These are phyloP conservation scores for Lactifluus volemus DNA, from an alignment of 768 basidiomycete genomes.

Conservation along the genomic window DNA sequence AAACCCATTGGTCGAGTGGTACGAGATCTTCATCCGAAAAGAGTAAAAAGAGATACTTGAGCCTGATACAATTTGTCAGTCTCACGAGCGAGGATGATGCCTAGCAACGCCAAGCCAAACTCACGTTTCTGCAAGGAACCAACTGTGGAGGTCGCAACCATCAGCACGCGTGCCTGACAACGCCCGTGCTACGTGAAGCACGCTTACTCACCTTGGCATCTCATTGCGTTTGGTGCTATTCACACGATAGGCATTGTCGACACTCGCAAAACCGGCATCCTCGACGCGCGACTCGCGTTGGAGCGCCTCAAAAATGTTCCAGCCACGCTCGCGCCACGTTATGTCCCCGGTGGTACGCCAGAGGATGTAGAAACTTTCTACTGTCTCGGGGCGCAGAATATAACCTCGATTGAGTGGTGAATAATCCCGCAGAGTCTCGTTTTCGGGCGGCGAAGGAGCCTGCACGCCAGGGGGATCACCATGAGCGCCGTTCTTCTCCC, in stretches of 20 bases:
- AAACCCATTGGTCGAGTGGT: conserved; percentile 36
- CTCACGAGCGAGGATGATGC: background rate
- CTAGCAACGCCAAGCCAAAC: conserved; percentile 9
- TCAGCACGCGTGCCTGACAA: background rate
- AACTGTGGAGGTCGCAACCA: conserved; percentile 26
- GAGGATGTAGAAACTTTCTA: conserved; percentile 65
- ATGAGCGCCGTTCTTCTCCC: conserved; percentile 14
- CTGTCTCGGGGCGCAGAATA: conserved; percentile 60
- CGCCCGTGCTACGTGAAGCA: background rate
- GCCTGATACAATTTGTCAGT: conserved; percentile 27
- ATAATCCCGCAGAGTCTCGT: conserved; percentile 40
- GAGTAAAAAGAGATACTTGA: conserved; percentile 66
- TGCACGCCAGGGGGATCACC: conserved; percentile 11
- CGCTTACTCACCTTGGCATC: conserved; percentile 63
- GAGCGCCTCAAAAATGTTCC: conserved; percentile 61
- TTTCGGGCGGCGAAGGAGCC: background rate
- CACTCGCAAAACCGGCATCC: conserved; percentile 49
- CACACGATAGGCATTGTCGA: conserved; percentile 39
- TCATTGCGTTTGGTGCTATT: conserved; percentile 34
- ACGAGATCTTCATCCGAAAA: conserved; percentile 57
- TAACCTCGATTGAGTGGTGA: conserved; percentile 36
- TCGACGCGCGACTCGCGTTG: conserved; percentile 48
- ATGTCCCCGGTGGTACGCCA: conserved; percentile 61
- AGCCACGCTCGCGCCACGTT: conserved; percentile 64
- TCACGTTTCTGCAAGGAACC: conserved; percentile 48